Conservation (phyloP, 75 land plant genomes). For the Selaginella moellendorffii region DNA sequence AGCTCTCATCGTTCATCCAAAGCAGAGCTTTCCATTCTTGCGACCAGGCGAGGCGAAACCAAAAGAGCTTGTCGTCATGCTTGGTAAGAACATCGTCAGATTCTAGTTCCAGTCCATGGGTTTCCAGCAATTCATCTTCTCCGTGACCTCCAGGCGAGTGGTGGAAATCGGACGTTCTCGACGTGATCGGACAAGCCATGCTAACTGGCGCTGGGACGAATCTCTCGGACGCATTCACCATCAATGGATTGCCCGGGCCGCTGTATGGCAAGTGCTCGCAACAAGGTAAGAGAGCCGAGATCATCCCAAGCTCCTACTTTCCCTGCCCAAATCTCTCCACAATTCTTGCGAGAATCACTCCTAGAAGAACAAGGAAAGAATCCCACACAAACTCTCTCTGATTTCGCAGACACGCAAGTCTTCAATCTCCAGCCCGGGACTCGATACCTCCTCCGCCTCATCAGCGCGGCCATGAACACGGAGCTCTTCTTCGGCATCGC, state of each 20-base stretch:
- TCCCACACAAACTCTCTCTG: not conserved
- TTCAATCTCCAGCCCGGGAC: slow-evolving; percentile 26
- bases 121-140: not conserved
- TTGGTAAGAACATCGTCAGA: too few relatives aligned
- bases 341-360: not conserved
- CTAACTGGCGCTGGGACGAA: slow-evolving; percentile 21
- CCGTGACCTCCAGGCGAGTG: slow-evolving; percentile 25
- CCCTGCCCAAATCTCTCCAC: not conserved
- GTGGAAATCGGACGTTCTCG: slow-evolving; percentile 27
- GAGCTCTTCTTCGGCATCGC: slow-evolving; percentile 46
- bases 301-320: too few relatives aligned
- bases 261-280: slow-evolving; percentile 14
- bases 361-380: not conserved
- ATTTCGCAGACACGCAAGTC: slow-evolving; percentile 32
- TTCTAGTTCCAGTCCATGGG: not conserved
- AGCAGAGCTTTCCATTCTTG: not conserved
- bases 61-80: not conserved
- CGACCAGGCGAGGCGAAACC: not conserved
- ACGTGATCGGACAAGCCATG: slow-evolving; percentile 16
- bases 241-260: slow-evolving; percentile 29
- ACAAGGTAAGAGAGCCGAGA: slow-evolving; percentile 14
- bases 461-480: slow-evolving; percentile 46
- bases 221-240: slow-evolving; percentile 32
- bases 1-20: not conserved
- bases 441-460: slow-evolving; percentile 43